phyloP scores from a whole-genome alignment of 371 early-diverging fungal genomes.

The Coemansia sp. region DNA sequence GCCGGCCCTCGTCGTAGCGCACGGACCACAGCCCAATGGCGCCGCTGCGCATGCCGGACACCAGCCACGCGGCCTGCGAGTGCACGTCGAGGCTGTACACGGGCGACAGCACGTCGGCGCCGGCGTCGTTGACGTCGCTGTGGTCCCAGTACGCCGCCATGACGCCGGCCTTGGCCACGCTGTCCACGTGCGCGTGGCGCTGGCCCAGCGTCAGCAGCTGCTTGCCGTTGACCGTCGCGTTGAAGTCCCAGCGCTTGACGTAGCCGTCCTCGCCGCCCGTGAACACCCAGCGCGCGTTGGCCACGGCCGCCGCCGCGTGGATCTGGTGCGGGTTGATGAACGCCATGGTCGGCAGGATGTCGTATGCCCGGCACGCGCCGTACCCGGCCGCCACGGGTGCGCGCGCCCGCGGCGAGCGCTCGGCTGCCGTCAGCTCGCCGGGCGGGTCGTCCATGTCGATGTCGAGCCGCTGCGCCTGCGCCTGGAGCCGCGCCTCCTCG shows the following conservation, averaged over 20 bases:
- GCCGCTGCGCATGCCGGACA: constrained; percentile 83
- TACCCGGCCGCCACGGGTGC: neutral
- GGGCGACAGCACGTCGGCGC: constrained; percentile 66
- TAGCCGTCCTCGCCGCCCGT: constrained; percentile 94
- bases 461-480: constrained; percentile 17
- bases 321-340: constrained; percentile 72
- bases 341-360: constrained; percentile 40
- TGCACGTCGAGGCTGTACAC: constrained; percentile 90
- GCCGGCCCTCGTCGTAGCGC: constrained; percentile 92
- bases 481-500: neutral
- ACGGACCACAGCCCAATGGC: constrained; percentile 83
- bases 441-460: constrained; percentile 44
- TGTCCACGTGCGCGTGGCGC: constrained; percentile 81
- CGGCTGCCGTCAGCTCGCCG: constrained; percentile 36
- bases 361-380: constrained; percentile 21
- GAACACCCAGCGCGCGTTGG: constrained; percentile 87
- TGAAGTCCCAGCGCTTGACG: constrained; percentile 91
- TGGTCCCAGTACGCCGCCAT: constrained; percentile 92
- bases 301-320: constrained; percentile 73
- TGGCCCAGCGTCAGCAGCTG: constrained; percentile 79
- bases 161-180: constrained; percentile 82
- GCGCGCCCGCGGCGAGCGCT: constrained; percentile 19
- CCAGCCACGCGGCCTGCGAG: constrained; percentile 84
- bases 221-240: constrained; percentile 83
- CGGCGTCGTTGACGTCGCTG: constrained; percentile 60